Percentiles rank a stretch among this genome's conserved stretches.
Evolutionary conservation across 2,329 filamentous ascomycete genomes (phyloP).

Genomic region (Alternaria longipes): DNA sequence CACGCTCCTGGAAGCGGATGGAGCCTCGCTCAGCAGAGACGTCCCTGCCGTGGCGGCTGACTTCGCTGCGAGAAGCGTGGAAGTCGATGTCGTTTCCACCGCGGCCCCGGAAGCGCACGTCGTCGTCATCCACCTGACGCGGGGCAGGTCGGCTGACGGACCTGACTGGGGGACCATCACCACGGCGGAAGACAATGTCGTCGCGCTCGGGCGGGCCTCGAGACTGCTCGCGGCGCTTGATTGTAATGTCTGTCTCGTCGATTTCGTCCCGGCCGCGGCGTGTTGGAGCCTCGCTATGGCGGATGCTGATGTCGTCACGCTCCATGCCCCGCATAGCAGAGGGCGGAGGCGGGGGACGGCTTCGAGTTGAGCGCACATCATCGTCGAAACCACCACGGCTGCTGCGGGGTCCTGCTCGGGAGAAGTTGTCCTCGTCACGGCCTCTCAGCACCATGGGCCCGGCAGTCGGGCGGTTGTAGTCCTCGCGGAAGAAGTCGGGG

Average conservation of each 20-base stretch:
- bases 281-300: constrained; percentile 44
- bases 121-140: constrained; percentile 54
- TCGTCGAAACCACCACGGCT: constrained; percentile 53
- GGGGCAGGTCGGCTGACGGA: constrained; percentile 35
- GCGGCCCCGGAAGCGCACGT: constrained; percentile 59
- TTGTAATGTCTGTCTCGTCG: constrained; percentile 49
- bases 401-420: constrained; percentile 42
- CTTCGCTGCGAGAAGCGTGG: constrained; percentile 34
- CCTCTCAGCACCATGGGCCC: constrained; percentile 58
- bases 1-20: constrained; percentile 44
- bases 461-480: constrained; percentile 59
- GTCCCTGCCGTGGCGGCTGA: constrained; percentile 35
- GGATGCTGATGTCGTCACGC: constrained; percentile 53
- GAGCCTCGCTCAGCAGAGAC: constrained; percentile 38
- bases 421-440: constrained; percentile 51
- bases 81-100: constrained; percentile 47
- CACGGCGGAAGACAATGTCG: constrained; percentile 56
- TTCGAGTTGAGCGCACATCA: constrained; percentile 49
- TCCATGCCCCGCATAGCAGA: constrained; percentile 42
- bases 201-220: constrained; percentile 46
- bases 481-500: constrained; percentile 60
- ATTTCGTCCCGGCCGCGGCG: constrained; percentile 48
- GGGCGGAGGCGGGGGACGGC: constrained; percentile 40
- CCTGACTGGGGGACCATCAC: constrained; percentile 48
- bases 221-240: constrained; percentile 48